Percentiles rank a stretch among this genome's conserved stretches.
These are phyloP conservation scores for Volvariella volvacea DNA, from an alignment of 1,284 basidiomycete species.

Conservation along the genomic window DNA sequence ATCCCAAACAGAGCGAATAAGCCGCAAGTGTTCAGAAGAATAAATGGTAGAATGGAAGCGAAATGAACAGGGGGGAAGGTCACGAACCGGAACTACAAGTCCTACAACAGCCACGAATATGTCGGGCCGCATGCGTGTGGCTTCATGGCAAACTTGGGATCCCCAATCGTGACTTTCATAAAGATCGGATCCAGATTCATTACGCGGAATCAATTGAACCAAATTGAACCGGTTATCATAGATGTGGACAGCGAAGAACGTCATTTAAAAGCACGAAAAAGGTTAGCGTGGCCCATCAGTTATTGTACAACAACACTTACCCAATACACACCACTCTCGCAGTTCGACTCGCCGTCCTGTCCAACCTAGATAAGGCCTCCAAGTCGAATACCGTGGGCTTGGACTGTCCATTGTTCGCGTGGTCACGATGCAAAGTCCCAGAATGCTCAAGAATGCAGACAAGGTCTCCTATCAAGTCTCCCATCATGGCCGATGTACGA, in stretches of 20 bases:
- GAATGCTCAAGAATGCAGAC: slow-evolving; percentile 51
- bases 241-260: no score
- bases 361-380: no score
- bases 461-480: slow-evolving; percentile 54
- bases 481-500: slow-evolving; percentile 48
- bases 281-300: slow-evolving; percentile 1
- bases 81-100: slow-evolving; percentile 47
- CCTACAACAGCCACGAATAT: slow-evolving; percentile 56
- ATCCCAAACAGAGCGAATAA: background rate
- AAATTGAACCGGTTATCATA: no score
- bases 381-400: no score
- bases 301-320: slow-evolving; percentile 23
- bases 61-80: no score
- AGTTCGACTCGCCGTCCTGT: no score
- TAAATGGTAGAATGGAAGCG: slow-evolving; percentile 26
- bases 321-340: slow-evolving; percentile 49
- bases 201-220: no score
- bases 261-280: no score
- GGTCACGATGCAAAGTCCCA: slow-evolving; percentile 24
- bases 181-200: background rate
- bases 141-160: slow-evolving; percentile 56
- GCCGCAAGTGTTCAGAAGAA: slow-evolving; percentile 6
- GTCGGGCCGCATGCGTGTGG: slow-evolving; percentile 57
- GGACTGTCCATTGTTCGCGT: no score
- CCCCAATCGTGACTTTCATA: slow-evolving; percentile 70